Conservation (phyloP, 2,329 filamentous ascomycete species). For the Pleurostoma richardsiae region DNA sequence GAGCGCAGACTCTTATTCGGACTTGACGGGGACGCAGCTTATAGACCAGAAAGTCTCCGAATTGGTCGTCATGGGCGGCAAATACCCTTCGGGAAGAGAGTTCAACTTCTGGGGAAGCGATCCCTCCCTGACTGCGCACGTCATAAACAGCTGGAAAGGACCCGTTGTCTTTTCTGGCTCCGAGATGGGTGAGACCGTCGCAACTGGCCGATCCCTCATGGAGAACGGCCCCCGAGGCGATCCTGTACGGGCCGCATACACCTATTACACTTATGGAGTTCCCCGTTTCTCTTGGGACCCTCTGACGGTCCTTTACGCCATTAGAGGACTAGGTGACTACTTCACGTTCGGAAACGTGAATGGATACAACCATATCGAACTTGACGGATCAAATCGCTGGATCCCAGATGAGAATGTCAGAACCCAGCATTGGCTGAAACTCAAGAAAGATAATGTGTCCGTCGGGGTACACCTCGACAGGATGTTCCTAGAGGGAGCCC, state of each 20-base stretch:
- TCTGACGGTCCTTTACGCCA: slow-evolving; percentile 32
- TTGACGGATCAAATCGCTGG: slow-evolving; percentile 38
- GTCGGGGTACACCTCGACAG: no score
- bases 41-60: slow-evolving; percentile 38
- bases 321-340: slow-evolving; percentile 24
- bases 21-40: slow-evolving; percentile 32
- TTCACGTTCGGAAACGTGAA: slow-evolving; percentile 29
- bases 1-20: slow-evolving; percentile 29
- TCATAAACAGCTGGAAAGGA: slow-evolving; percentile 38
- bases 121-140: slow-evolving; percentile 29
- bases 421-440: slow-evolving; percentile 33
- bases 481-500: no score
- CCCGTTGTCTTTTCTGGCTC: slow-evolving; percentile 34
- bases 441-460: slow-evolving; percentile 20
- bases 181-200: slow-evolving; percentile 36
- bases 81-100: slow-evolving; percentile 38
- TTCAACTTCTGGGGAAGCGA: slow-evolving; percentile 44
- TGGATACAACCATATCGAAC: slow-evolving; percentile 33
- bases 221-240: slow-evolving; percentile 21
- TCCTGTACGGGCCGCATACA: slow-evolving; percentile 30
- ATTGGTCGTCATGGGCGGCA: slow-evolving; percentile 47
- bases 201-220: slow-evolving; percentile 30
- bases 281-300: slow-evolving; percentile 35
- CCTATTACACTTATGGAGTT: slow-evolving; percentile 30
- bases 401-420: slow-evolving; percentile 24